Evolutionary conservation across 148 eudicot species (phyloP).

Genomic region (Camellia granthamiana): DNA sequence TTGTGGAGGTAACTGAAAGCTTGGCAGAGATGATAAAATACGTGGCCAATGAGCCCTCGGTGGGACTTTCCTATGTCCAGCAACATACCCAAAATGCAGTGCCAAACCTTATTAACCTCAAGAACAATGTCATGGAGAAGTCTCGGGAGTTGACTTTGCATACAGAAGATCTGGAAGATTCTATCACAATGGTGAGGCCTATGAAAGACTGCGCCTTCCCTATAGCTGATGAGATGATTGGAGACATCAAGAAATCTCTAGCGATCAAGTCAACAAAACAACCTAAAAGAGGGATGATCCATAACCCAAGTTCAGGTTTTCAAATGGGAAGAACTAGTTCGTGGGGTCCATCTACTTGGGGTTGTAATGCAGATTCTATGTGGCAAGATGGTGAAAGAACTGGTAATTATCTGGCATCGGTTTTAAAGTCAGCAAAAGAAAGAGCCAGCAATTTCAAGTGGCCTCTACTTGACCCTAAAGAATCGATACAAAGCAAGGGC

Average conservation of each 20-base stretch:
- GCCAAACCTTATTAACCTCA: slow-evolving; percentile 69
- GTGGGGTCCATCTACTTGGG: slow-evolving; percentile 62
- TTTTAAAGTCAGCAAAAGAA: slow-evolving; percentile 60
- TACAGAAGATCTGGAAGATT: slow-evolving; percentile 84
- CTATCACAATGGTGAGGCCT: slow-evolving; percentile 58
- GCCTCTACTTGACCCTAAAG: slow-evolving; percentile 41
- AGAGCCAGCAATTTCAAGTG: slow-evolving; percentile 50
- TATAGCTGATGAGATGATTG: slow-evolving; percentile 71
- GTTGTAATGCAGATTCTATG: slow-evolving; percentile 28
- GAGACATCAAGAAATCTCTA: slow-evolving; percentile 59
- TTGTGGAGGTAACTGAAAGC: slow-evolving; percentile 68
- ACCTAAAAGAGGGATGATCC: slow-evolving; percentile 55
- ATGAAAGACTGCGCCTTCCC: slow-evolving; percentile 83
- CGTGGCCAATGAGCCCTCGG: slow-evolving; percentile 91
- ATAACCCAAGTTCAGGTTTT: slow-evolving; percentile 38
- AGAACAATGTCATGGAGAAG: slow-evolving; percentile 43
- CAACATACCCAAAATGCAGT: slow-evolving; percentile 81
- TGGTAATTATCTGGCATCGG: slow-evolving; percentile 49
- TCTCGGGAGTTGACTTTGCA: slow-evolving; percentile 63
- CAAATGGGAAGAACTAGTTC: slow-evolving; percentile 38
- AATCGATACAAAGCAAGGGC: slow-evolving; percentile 16
- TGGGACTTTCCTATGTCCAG: slow-evolving; percentile 85
- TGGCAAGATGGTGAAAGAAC: slow-evolving; percentile 31
- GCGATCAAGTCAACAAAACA: slow-evolving; percentile 54
- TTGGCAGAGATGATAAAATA: slow-evolving; percentile 82